Base-by-base conservation (phyloP, 768 basidiomycete genomes). In the Polyporus arcularius region DNA sequence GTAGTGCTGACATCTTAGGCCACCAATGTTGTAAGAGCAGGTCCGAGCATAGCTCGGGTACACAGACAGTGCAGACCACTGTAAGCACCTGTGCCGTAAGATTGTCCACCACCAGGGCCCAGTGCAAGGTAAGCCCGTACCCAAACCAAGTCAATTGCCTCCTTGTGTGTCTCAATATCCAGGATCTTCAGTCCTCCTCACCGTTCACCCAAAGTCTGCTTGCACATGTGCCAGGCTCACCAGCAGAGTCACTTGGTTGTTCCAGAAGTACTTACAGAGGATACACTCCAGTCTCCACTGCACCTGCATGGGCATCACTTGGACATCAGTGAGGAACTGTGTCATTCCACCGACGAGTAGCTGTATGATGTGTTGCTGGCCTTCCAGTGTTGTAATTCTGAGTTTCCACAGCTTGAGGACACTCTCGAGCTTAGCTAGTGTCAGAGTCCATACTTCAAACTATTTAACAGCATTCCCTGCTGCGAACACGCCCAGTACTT, bases 241-340 rank as follows among this genome's bases (percentile, higher is more conserved):
- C 15, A 32, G 64, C 1, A 40, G 52, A 4, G 26, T 40, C 2
- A 55, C 32, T 5, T 26, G 16, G 3, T 56, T 40, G 10, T 57
- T 43, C 64, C 64, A 65, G 0, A 65, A 4, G 38, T 62, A 65
- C 21, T 38, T 40, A 0, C 46, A 7, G 0, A 58, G 11, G 1
- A 55, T 18, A 11, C 39, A 53, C 2, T 26, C 39, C 2, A 62
- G 32, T 0, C 45, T 0, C 4, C 38, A 46, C 4, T 18, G 1
- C 4, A 62, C 53, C 1, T 18, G 7, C 2, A 0, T n/a, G 2
- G 69, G 71, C 71, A 72, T 72, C 1, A 67, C 54, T 39, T 72
- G 68, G 4, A 67, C 71, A 12, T 61, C 58, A 0, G 71, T 55
- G 1, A 64, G 55, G 58, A 68, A 73, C 58, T 73, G 73, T 7